phyloP scores from a whole-genome alignment of 768 basidiomycete species.

The Serpula lacrymans region DNA sequence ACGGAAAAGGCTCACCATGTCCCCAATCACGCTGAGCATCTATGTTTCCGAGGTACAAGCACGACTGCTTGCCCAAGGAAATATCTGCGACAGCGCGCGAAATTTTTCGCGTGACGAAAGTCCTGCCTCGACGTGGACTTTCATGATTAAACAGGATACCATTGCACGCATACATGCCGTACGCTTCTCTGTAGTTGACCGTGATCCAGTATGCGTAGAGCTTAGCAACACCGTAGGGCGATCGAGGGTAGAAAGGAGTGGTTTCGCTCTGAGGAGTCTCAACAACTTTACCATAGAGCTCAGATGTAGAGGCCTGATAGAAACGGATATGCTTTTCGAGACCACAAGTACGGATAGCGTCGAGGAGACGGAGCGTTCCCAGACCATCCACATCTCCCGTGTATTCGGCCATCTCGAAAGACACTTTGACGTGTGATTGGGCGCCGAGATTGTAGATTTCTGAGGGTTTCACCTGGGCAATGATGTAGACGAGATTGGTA shows the following conservation, averaged over 20 bases:
- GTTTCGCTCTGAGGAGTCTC: slow-evolving; percentile 95
- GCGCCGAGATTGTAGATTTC: slow-evolving; percentile 99
- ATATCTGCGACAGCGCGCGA: slow-evolving; percentile 92
- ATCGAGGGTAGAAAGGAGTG: slow-evolving; percentile 98
- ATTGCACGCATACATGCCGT: slow-evolving; percentile 95
- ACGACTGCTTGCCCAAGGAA: slow-evolving; percentile 79
- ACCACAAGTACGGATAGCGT: slow-evolving; percentile 94
- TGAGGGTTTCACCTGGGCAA: slow-evolving; percentile 90
- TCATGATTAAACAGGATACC: slow-evolving; percentile 99
- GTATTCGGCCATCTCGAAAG: slow-evolving; percentile 99
- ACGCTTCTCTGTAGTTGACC: slow-evolving; percentile 91
- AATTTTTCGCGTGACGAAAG: slow-evolving; percentile 96
- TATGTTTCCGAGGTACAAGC: slow-evolving; percentile 91
- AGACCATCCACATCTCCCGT: slow-evolving; percentile 96
- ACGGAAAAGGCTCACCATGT: slow-evolving; percentile 58
- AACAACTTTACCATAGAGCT: slow-evolving; percentile 95
- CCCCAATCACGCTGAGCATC: slow-evolving; percentile 98
- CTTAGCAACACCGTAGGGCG: slow-evolving; percentile 95
- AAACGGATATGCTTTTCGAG: slow-evolving; percentile 91
- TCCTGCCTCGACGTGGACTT: slow-evolving; percentile 90
- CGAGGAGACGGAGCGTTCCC: slow-evolving; percentile 92
- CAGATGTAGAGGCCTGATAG: slow-evolving; percentile 97
- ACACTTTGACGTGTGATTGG: slow-evolving; percentile 98
- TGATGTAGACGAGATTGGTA: slow-evolving; percentile 95
- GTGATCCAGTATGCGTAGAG: slow-evolving; percentile 90